Evolutionary conservation across 2,329 filamentous ascomycete species (phyloP).

Genomic region (Sporothrix phasma): DNA sequence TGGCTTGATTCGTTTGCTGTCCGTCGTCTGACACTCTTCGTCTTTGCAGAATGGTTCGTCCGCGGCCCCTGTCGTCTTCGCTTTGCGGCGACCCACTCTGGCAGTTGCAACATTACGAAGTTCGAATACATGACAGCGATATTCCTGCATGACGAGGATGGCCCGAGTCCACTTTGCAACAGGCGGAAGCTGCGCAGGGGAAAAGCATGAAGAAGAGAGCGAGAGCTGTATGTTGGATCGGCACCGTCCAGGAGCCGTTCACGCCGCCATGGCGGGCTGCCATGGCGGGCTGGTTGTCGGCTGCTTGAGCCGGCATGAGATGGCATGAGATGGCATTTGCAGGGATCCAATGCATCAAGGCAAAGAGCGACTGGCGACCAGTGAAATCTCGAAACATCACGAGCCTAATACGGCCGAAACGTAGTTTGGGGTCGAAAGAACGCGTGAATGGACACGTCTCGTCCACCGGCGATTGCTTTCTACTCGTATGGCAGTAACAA

Average conservation of each 20-base stretch:
- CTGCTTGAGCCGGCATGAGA: too few relatives aligned
- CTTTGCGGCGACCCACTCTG: constrained; percentile 2
- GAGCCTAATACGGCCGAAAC: not conserved
- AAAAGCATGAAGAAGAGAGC: not conserved
- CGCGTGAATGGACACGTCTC: not conserved
- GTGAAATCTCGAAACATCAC: not conserved
- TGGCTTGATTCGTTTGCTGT: not conserved
- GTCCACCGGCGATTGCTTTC: not conserved
- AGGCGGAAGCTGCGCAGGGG: not conserved
- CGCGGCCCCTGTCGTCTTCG: not conserved
- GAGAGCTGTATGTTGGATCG: not conserved
- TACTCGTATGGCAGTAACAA: not conserved
- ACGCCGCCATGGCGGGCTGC: not conserved
- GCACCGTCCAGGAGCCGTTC: not conserved
- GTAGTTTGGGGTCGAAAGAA: not conserved
- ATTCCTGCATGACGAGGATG: not conserved
- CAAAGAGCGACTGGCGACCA: not conserved
- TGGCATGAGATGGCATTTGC: too few relatives aligned
- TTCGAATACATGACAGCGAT: not conserved
- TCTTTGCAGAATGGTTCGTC: not conserved
- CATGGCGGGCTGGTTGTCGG: not conserved
- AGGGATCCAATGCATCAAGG: not conserved
- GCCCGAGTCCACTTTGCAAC: not conserved
- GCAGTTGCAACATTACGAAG: too few relatives aligned
- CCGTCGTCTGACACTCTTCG: not conserved